Evolutionary conservation across 192 early-diverging fungal genomes (phyloP).

Genomic region (Linnemannia hyalina): DNA sequence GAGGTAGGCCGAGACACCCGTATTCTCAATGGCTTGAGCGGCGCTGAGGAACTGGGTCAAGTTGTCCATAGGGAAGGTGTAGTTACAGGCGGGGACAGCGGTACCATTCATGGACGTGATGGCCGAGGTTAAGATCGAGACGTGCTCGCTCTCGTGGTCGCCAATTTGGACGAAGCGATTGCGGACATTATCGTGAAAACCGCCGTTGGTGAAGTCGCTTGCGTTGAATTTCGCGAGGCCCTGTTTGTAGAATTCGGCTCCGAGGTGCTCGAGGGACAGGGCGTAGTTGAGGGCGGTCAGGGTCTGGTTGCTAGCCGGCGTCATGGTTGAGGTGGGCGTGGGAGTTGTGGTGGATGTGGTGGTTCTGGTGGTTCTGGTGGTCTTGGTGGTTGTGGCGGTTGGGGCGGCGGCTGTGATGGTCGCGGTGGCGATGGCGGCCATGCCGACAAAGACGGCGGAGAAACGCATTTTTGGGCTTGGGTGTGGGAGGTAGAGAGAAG

Average conservation of each 20-base stretch:
- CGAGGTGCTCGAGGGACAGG: slow-evolving; percentile 39
- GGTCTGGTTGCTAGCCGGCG: background rate
- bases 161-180: slow-evolving; percentile 23
- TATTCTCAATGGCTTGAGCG: slow-evolving; percentile 64
- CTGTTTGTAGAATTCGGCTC: slow-evolving; percentile 37
- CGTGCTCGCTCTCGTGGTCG: slow-evolving; percentile 26
- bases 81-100: slow-evolving; percentile 25
- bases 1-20: slow-evolving; percentile 65
- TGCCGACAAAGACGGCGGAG: background rate
- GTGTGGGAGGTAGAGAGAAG: background rate
- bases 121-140: slow-evolving; percentile 22
- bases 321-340: background rate
- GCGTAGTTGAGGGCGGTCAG: slow-evolving; percentile 27
- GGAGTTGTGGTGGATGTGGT: background rate
- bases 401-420: background rate
- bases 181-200: slow-evolving; percentile 21
- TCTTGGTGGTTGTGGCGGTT: no score
- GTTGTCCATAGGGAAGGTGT: slow-evolving; percentile 46
- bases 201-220: slow-evolving; percentile 20
- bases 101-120: slow-evolving; percentile 14
- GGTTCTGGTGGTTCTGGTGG: no score
- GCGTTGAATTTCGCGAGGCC: slow-evolving; percentile 27
- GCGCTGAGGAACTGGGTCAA: slow-evolving; percentile 60
- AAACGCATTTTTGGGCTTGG: background rate
- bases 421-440: slow-evolving; percentile 5